Evolutionary conservation across 2,329 filamentous ascomycete genomes (phyloP).

Genomic region (Penicillium sp.): DNA sequence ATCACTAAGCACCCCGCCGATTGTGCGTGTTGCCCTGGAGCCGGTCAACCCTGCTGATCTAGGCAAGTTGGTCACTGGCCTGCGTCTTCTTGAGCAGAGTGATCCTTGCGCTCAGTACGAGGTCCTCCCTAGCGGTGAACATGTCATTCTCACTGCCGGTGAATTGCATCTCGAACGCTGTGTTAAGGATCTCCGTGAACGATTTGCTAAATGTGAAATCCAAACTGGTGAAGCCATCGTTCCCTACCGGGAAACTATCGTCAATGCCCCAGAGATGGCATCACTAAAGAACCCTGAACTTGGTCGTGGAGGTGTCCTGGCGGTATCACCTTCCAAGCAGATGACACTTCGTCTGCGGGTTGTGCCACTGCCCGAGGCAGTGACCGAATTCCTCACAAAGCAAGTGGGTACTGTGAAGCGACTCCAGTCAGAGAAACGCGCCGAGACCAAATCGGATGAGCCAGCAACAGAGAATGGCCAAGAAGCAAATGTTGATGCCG

Average conservation of each 20-base stretch:
- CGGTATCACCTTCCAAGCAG: conserved; percentile 80
- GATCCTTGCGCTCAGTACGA: conserved; percentile 97
- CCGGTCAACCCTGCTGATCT: conserved; percentile 86
- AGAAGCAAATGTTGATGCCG: conserved; percentile 52
- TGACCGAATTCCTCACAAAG: conserved; percentile 82
- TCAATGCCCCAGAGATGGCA: conserved; percentile 87
- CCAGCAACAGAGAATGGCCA: conserved; percentile 43
- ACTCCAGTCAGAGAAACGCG: conserved; percentile 69
- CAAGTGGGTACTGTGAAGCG: conserved; percentile 76
- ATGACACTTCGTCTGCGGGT: conserved; percentile 75
- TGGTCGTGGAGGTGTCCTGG: conserved; percentile 75
- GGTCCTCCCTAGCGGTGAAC: conserved; percentile 87
- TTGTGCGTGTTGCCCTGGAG: conserved; percentile 94
- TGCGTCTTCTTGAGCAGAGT: conserved; percentile 85
- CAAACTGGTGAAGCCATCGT: conserved; percentile 93
- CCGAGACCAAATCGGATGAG: conserved; percentile 41
- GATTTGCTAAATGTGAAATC: conserved; percentile 91
- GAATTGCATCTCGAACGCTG: conserved; percentile 93
- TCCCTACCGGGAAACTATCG: conserved; percentile 90
- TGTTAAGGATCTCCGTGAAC: conserved; percentile 85
- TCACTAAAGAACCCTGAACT: conserved; percentile 81
- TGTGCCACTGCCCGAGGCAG: conserved; percentile 71
- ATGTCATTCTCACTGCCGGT: conserved; percentile 90
- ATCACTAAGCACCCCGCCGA: conserved; percentile 76
- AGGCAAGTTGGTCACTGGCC: conserved; percentile 88